Evolutionary conservation across 169 alveolate genomes (phyloP), one percentile per base, ranked within the genome.

Genomic region (Neospora caninum): DNA sequence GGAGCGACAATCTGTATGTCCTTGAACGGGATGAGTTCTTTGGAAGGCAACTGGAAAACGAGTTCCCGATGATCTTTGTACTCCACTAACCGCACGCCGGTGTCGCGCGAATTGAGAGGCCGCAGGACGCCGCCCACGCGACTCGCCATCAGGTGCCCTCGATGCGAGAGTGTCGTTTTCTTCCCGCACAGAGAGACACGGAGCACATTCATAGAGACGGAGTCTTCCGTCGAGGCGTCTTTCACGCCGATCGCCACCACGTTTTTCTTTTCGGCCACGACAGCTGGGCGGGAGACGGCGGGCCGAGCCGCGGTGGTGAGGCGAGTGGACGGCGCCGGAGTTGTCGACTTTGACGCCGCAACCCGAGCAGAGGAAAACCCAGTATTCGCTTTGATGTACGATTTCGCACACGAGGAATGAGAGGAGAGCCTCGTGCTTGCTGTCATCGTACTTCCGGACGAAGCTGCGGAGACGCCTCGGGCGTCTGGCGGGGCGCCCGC

Each of bases 21-120:
- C 31, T 31, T 83, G 64, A 45, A 38, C 43, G 49, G 82, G 7
- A 94, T 67, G 67, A 94, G 54, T 69, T 94, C 96, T 13, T 69
- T 22, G 39, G 82, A 70, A 31, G 95, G 95, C n/a, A 94, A 31
- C 45, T 91, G 54, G 83, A 94, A 92, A 34, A 94, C 92, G 36
- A 94, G 83, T 45, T 91, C 80, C 38, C 94, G 92, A 39, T 84
- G 80, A 49, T 89, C 84, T 53, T 36, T 86, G 54, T 54, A 39
- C 87, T 91, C 95, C 53, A 64, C 83, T 29, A 94, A 95, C 42
- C 94, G 96, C 13, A 94, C 96, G n/a, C 84, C 84, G n/a, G 42
- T 64, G 86, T 38, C 86, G 39, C 43, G 27, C 86, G 22, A 2
- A 10, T 4, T 38, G 39, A 82, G 4, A 18, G 43, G 16, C 67